Conservation (phyloP, 768 basidiomycete genomes). For the Pleurotus ostreatus region DNA sequence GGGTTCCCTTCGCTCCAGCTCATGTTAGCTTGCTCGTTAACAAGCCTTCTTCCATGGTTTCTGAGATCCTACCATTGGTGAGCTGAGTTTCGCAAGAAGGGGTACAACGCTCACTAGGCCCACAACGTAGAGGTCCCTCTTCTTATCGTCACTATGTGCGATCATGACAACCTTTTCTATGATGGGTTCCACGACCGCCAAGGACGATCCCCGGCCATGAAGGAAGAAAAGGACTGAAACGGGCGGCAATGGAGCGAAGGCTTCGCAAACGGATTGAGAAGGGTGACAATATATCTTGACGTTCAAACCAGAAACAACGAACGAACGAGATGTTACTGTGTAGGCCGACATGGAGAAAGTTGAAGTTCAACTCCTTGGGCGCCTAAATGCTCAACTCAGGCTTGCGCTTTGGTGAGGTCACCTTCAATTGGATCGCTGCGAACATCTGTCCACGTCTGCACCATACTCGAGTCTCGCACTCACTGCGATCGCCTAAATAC, state of each 20-base stretch:
- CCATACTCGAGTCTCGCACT: too few species aligned
- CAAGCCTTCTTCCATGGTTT: conserved; percentile 38
- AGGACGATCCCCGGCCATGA: conserved; percentile 35
- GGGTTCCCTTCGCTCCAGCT: conserved; percentile 33
- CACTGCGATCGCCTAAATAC: too few species aligned
- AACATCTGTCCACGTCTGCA: too few species aligned
- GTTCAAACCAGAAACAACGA: background rate
- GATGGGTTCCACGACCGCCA: conserved; percentile 22
- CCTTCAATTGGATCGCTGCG: too few species aligned
- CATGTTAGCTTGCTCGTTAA: conserved; percentile 28
- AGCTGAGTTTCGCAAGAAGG: background rate
- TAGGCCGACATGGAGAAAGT: too few species aligned
- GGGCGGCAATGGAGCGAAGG: conserved; percentile 12
- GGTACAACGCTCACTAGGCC: conserved; percentile 29
- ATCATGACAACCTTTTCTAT: conserved; percentile 21
- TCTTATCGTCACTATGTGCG: conserved; percentile 9
- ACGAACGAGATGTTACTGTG: background rate
- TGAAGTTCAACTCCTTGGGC: too few species aligned
- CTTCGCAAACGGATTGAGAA: background rate
- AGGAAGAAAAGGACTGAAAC: conserved; percentile 37
- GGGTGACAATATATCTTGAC: background rate
- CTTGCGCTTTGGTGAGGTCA: too few species aligned
- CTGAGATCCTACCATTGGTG: conserved; percentile 35
- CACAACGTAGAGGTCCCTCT: conserved; percentile 27
- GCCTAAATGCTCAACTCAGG: too few species aligned